Conservation (phyloP, 768 basidiomycete genomes). For the Leucosporidium yakuticum region DNA sequence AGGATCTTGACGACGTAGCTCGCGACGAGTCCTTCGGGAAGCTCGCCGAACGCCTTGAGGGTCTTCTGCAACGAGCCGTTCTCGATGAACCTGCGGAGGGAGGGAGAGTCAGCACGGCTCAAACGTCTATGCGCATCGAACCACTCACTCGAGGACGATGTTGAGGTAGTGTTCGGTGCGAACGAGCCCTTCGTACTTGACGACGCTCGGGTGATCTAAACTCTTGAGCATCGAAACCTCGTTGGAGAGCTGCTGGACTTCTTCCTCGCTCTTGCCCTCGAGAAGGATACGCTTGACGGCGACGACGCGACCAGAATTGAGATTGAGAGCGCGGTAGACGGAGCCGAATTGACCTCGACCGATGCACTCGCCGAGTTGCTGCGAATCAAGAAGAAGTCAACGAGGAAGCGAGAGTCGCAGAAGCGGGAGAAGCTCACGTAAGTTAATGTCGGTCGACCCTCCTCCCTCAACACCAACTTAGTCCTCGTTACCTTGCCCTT, state of each 20-base stretch:
- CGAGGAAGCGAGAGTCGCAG: slow-evolving; percentile 24
- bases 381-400: slow-evolving; percentile 30
- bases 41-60: slow-evolving; percentile 83
- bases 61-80: slow-evolving; percentile 92
- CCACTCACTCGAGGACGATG: slow-evolving; percentile 77
- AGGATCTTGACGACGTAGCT: slow-evolving; percentile 93
- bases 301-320: slow-evolving; percentile 94
- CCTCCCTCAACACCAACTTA: slow-evolving; percentile 69
- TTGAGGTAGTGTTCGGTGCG: slow-evolving; percentile 80
- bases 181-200: slow-evolving; percentile 95
- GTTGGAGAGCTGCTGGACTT: slow-evolving; percentile 82
- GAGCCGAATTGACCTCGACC: slow-evolving; percentile 95
- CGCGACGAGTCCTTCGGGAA: slow-evolving; percentile 86
- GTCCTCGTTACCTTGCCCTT: slow-evolving; percentile 53
- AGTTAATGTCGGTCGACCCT: slow-evolving; percentile 69
- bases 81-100: slow-evolving; percentile 70
- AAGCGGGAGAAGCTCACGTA: slow-evolving; percentile 57
- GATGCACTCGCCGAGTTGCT: slow-evolving; percentile 98
- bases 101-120: neutral
- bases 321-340: slow-evolving; percentile 87
- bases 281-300: slow-evolving; percentile 94
- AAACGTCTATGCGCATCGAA: neutral
- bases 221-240: slow-evolving; percentile 91
- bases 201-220: slow-evolving; percentile 87
- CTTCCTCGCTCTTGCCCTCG: slow-evolving; percentile 82